Evolutionary conservation across 345 rosid genomes (phyloP).

Genomic region (Arabidopsis suecica): DNA sequence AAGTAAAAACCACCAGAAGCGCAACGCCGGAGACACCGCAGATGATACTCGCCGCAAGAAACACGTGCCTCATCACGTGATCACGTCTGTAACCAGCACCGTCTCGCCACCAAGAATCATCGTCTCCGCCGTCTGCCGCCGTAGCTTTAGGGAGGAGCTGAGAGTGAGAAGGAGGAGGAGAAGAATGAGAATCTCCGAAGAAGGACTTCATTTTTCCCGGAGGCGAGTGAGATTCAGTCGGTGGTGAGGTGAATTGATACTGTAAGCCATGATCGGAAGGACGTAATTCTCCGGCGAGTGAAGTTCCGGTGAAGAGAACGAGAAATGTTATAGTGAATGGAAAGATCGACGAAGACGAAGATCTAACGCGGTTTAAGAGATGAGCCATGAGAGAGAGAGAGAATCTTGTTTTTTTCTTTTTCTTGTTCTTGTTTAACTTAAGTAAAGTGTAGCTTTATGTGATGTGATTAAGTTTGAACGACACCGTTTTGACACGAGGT

Average conservation of each 20-base stretch:
- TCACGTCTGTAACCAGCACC: slow-evolving; percentile 36
- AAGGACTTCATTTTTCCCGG: slow-evolving; percentile 55
- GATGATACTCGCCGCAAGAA: slow-evolving; percentile 63
- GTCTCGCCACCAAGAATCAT: slow-evolving; percentile 52
- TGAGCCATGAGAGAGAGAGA: slow-evolving; percentile 41
- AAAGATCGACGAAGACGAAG: slow-evolving; percentile 20
- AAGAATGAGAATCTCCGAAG: slow-evolving; percentile 46
- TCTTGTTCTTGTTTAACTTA: not conserved
- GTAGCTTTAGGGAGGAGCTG: slow-evolving; percentile 59
- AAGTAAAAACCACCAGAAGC: slow-evolving; percentile 56
- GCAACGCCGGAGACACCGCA: slow-evolving; percentile 68
- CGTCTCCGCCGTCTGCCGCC: slow-evolving; percentile 30
- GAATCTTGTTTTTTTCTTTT: not conserved
- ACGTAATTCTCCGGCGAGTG: slow-evolving; percentile 53
- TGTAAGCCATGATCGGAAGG: slow-evolving; percentile 74
- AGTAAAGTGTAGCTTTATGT: slow-evolving; percentile 17
- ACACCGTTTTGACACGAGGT: not conserved
- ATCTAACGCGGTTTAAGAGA: slow-evolving; percentile 42
- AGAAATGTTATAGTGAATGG: slow-evolving; percentile 2
- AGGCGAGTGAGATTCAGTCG: slow-evolving; percentile 41
- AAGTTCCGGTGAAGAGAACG: slow-evolving; percentile 20
- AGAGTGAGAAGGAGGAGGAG: slow-evolving; percentile 31
- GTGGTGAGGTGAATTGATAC: slow-evolving; percentile 54
- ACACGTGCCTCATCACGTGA: slow-evolving; percentile 60
- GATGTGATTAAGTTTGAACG: slow-evolving; percentile 6